Percentiles rank a stretch among this genome's conserved stretches.
Conservation (phyloP, 164 flowering plant species). For the Houttuynia cordata region DNA sequence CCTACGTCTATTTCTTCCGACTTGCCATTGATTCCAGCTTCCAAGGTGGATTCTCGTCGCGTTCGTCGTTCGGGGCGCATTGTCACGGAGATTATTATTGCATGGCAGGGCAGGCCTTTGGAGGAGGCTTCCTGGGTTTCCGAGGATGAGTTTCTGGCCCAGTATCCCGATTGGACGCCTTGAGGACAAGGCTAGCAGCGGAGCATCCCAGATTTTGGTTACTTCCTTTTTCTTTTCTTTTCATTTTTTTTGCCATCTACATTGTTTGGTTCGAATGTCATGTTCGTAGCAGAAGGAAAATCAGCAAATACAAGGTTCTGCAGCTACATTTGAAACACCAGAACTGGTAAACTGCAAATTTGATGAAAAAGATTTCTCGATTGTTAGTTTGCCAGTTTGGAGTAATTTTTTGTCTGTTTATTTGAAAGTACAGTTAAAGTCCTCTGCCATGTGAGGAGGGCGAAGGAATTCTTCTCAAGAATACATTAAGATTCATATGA, state of each 20-base stretch:
- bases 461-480: conserved; percentile 16
- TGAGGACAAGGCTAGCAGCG: too few species aligned
- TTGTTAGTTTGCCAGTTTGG: background rate
- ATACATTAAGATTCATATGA: conserved; percentile 21
- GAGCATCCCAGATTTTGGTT: too few species aligned
- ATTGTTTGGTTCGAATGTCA: background rate
- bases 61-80: too few species aligned
- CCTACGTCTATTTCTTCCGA: too few species aligned
- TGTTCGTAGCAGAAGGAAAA: background rate
- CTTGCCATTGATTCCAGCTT: too few species aligned
- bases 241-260: background rate
- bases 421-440: conserved; percentile 4
- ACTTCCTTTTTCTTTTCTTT: too few species aligned
- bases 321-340: conserved; percentile 41
- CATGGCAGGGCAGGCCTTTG: too few species aligned
- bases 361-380: background rate
- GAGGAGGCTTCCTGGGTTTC: too few species aligned
- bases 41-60: too few species aligned
- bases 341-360: conserved; percentile 17
- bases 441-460: conserved; percentile 13
- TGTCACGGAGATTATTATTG: too few species aligned
- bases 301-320: background rate
- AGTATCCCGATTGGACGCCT: too few species aligned
- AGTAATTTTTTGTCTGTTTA: background rate
- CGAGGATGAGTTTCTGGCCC: too few species aligned